These are phyloP conservation scores for Pulveroboletus sp. DNA, from an alignment of 768 basidiomycete genomes.

Conservation along the genomic window DNA sequence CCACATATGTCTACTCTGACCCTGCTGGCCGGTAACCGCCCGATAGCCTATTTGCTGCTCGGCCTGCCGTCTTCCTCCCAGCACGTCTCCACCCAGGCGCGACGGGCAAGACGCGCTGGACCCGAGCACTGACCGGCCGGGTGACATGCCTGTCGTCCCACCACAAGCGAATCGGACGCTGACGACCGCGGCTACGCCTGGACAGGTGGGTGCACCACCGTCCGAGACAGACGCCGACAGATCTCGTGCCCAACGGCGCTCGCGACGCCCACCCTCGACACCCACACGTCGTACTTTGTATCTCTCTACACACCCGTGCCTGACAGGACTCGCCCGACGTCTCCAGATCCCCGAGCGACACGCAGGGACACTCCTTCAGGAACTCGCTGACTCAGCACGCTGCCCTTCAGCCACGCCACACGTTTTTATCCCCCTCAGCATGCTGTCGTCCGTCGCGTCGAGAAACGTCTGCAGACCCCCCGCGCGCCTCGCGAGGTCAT, in stretches of 20 bases:
- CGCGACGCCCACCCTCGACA: no score
- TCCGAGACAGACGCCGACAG: no score
- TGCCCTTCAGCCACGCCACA: no score
- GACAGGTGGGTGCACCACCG: no score
- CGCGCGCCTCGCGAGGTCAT: slow-evolving; percentile 30
- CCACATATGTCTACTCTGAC: slow-evolving; percentile 35
- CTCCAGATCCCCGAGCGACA: background rate
- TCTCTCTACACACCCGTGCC: background rate
- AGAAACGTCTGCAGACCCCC: slow-evolving; percentile 12
- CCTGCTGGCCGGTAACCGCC: slow-evolving; percentile 37
- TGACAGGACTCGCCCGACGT: background rate
- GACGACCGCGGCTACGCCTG: no score
- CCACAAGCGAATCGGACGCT: slow-evolving; percentile 6
- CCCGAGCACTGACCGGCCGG: background rate
- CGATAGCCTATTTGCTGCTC: slow-evolving; percentile 25
- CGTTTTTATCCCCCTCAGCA: background rate
- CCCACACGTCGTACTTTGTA: no score
- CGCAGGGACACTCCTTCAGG: background rate
- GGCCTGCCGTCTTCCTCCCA: no score
- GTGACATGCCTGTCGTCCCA: background rate
- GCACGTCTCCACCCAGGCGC: no score
- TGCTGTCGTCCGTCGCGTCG: slow-evolving; percentile 17
- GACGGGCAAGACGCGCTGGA: no score
- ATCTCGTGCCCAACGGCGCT: no score
- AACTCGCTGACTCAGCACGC: slow-evolving; percentile 14